These are phyloP conservation scores for Taphrina flavorubra DNA, from an alignment of 1,139 yeast genomes.

Conservation along the genomic window DNA sequence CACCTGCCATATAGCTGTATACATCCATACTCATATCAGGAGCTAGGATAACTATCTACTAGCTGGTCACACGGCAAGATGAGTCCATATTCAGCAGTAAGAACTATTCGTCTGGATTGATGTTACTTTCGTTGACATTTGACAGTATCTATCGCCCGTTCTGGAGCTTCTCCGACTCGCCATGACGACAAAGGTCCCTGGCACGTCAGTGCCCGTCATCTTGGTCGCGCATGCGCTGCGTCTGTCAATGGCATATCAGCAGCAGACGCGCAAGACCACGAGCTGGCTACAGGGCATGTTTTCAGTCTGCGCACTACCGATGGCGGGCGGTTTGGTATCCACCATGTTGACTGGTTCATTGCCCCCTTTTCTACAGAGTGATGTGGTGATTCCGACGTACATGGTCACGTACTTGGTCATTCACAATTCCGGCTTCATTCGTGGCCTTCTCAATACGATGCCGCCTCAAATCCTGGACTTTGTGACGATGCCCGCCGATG, in stretches of 20 bases:
- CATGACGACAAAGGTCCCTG: conserved; percentile 23
- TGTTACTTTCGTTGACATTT: neutral
- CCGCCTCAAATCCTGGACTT: conserved; percentile 27
- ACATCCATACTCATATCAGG: no score
- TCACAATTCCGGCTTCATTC: conserved; percentile 14
- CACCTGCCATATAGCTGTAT: neutral
- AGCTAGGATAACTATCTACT: no score
- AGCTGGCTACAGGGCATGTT: conserved; percentile 37
- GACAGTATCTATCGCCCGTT: conserved; percentile 18
- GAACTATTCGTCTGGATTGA: neutral
- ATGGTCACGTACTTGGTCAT: conserved; percentile 29
- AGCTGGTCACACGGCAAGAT: neutral
- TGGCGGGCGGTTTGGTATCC: conserved; percentile 35
- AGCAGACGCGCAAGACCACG: conserved; percentile 6
- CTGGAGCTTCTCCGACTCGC: conserved; percentile 13
- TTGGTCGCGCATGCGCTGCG: conserved; percentile 35
- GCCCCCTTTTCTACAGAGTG: conserved; percentile 34
- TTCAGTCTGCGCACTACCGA: conserved; percentile 36
- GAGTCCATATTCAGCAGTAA: conserved; percentile 27
- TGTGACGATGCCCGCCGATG: conserved; percentile 29
- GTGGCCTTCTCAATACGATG: conserved; percentile 13
- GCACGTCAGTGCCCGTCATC: conserved; percentile 31
- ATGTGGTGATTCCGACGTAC: conserved; percentile 35
- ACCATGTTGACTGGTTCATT: conserved; percentile 33
- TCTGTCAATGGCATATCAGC: conserved; percentile 30